These are phyloP conservation scores for Botrytis tulipae DNA, from an alignment of 2,329 filamentous ascomycete species.

Conservation along the genomic window DNA sequence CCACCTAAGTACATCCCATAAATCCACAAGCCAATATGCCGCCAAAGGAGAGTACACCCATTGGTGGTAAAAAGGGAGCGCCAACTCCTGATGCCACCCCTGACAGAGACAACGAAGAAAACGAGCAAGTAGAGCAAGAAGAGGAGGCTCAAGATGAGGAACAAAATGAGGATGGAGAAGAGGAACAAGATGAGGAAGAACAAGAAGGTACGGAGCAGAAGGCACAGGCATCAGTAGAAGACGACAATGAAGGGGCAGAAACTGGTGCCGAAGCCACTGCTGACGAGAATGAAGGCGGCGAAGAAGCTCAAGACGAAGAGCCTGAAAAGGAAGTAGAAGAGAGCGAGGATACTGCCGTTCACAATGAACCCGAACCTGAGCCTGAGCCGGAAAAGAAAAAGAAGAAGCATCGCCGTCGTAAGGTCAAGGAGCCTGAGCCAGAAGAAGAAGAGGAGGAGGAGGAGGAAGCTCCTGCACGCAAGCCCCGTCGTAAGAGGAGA, in stretches of 20 bases:
- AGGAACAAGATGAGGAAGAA: constrained; percentile 13
- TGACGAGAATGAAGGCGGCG: constrained; percentile 16
- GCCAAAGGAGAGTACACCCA: constrained; percentile 15
- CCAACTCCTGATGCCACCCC: constrained; percentile 13
- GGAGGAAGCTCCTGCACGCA: constrained; percentile 12
- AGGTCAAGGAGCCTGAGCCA: constrained; percentile 18
- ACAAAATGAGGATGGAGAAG: constrained; percentile 15
- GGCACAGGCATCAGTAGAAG: constrained; percentile 10
- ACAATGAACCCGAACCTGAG: constrained; percentile 3
- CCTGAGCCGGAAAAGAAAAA: constrained; percentile 16
- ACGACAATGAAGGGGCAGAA: constrained; percentile 5
- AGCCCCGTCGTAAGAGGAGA: constrained; percentile 19
- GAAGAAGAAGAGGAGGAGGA: constrained; percentile 14
- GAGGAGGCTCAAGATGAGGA: constrained; percentile 20
- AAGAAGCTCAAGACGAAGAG: constrained; percentile 14
- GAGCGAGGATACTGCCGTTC: constrained; percentile 18
- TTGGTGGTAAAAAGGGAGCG: constrained; percentile 15
- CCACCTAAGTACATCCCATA: neutral
- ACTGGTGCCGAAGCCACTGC: constrained; percentile 16
- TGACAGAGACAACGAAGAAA: constrained; percentile 3
- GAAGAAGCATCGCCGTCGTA: constrained; percentile 15
- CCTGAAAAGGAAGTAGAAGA: constrained; percentile 15
- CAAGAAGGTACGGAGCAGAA: constrained; percentile 16
- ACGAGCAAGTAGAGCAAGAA: constrained; percentile 10
- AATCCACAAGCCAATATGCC: constrained; percentile 8